These are phyloP conservation scores for Carallia pectinifolia DNA, from an alignment of 345 rosid genomes.

Conservation along the genomic window DNA sequence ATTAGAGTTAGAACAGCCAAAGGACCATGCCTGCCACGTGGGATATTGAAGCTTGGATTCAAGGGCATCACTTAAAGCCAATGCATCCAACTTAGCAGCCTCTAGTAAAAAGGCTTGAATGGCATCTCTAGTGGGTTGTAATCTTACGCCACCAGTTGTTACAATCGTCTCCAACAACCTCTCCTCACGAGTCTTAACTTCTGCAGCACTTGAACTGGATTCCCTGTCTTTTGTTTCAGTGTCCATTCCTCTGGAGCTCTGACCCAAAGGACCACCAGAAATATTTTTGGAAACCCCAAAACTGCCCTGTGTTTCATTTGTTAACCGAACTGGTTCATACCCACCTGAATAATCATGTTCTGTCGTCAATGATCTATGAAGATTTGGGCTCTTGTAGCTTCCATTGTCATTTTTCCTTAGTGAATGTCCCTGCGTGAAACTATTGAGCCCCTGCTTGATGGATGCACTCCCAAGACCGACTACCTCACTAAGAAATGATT, in stretches of 20 bases:
- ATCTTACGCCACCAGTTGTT: constrained; percentile 89
- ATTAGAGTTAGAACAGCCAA: constrained; percentile 8
- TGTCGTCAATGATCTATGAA: constrained; percentile 78
- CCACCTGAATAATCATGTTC: constrained; percentile 59
- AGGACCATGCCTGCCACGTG: constrained; percentile 75
- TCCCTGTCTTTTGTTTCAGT: constrained; percentile 38
- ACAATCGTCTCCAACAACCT: constrained; percentile 87
- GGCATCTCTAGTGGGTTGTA: constrained; percentile 96
- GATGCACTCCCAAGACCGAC: constrained; percentile 96
- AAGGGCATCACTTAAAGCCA: constrained; percentile 74
- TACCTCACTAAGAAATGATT: constrained; percentile 88
- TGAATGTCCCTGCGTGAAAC: constrained; percentile 64
- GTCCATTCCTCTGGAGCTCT: constrained; percentile 41
- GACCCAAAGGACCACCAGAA: constrained; percentile 63
- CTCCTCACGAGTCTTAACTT: constrained; percentile 78
- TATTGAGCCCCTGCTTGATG: constrained; percentile 85
- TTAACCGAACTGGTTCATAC: constrained; percentile 68
- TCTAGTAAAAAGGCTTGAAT: constrained; percentile 73
- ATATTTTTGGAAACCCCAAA: constrained; percentile 45
- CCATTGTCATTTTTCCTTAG: constrained; percentile 68
- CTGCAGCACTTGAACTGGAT: constrained; percentile 47
- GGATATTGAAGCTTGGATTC: constrained; percentile 86
- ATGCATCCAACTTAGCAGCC: constrained; percentile 80
- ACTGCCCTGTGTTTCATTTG: constrained; percentile 43
- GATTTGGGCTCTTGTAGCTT: constrained; percentile 78